Base-by-base conservation (phyloP, 2,329 filamentous ascomycete species). In the Sporothrix brasiliensis region DNA sequence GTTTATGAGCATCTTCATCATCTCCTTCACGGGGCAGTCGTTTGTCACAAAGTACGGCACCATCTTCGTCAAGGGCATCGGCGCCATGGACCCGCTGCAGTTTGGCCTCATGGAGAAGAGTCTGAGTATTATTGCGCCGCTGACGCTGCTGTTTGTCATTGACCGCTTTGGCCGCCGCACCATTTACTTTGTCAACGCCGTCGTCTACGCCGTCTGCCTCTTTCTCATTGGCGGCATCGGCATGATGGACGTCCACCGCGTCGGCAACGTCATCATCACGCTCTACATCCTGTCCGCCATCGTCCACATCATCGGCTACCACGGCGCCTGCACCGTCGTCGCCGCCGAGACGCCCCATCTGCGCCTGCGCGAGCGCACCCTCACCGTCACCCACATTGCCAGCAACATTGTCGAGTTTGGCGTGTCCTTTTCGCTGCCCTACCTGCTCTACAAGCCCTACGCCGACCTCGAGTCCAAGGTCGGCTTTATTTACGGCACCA, bases 401-500 rank as follows among this genome's bases (percentile, higher is more conserved):
- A 60, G 68, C 63, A 60, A 67, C 53, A 11, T 52, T 5, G 58
- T 52, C 34, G 68, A 73, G 39, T 73, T 73, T 50, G 72, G 39
- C 56, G 71, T 72, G 47, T 39, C 60, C 41, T 73, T 72, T 66
- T 67, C 71, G 5, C 68, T 73, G 47, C 72, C 72, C 1, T 72
- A 73, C 13, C 68, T 73, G 1, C 58, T 73, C 1, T 70, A 72
- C 27, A 52, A 69, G 21, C 70, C 70, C 2, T 71, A 70, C 27
- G 72, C 71, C 53, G 60, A 71, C 50, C 72, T 73, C 39, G 69
- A 69, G 53, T 65, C 58, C 39, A 69, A 69, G 50, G 70, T 71
- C 41, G 70, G 70, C 58, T 71, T 67, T 58, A 77, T 79, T 68
- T 74, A 72, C 54, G 73, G 73, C 68, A 24, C 67, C 24, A 69